Evolutionary conservation across 2,329 filamentous ascomycete species (phyloP).

Genomic region (Monilinia laxa): DNA sequence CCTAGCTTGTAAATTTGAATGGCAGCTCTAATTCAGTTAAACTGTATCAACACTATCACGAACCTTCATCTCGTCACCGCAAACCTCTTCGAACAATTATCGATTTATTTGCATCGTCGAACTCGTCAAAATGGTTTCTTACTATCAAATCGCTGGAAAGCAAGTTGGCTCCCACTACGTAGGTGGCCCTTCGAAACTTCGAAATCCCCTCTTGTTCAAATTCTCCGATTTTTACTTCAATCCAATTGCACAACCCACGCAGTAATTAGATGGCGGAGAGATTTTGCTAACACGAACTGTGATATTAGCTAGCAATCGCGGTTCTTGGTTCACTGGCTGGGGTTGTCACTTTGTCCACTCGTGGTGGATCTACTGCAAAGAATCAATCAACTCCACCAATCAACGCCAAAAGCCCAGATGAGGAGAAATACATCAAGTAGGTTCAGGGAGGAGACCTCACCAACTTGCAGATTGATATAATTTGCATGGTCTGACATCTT

Average conservation of each 20-base stretch:
- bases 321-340: slow-evolving; percentile 35
- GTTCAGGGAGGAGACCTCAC: slow-evolving; percentile 21
- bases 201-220: slow-evolving; percentile 17
- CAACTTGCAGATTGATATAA: background rate
- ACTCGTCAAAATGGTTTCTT: slow-evolving; percentile 39
- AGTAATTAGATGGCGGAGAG: slow-evolving; percentile 1
- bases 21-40: slow-evolving; percentile 10
- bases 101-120: background rate
- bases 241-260: slow-evolving; percentile 23
- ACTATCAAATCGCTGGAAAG: slow-evolving; percentile 40
- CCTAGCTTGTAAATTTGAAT: slow-evolving; percentile 23
- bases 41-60: slow-evolving; percentile 14
- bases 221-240: slow-evolving; percentile 26
- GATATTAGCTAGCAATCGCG: slow-evolving; percentile 39
- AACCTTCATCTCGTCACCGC: slow-evolving; percentile 1
- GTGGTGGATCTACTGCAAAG: slow-evolving; percentile 35
- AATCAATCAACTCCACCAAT: slow-evolving; percentile 39
- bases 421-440: slow-evolving; percentile 43
- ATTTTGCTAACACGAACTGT: slow-evolving; percentile 27
- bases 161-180: slow-evolving; percentile 41
- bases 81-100: slow-evolving; percentile 6
- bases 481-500: slow-evolving; percentile 7
- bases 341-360: slow-evolving; percentile 26
- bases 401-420: slow-evolving; percentile 40
- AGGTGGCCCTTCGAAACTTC: slow-evolving; percentile 25